Percentiles rank a stretch among this genome's conserved stretches.
Conservation (phyloP, 306 rosid genomes). For the Sechiopsis laciniata region DNA sequence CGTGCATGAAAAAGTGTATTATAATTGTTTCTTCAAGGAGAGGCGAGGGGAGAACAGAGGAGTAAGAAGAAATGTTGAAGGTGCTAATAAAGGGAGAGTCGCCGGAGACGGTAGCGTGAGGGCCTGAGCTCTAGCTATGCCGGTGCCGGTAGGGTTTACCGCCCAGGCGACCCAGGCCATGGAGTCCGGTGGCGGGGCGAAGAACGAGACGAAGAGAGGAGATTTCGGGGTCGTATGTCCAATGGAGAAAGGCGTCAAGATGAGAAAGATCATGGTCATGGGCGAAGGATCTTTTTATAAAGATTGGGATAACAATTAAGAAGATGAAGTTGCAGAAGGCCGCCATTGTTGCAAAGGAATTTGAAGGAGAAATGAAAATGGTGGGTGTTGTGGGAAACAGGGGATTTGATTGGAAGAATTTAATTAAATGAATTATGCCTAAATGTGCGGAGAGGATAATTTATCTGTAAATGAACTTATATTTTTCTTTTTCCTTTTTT, state of each 20-base stretch:
- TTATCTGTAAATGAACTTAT: too few relatives aligned
- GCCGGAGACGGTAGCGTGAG: slow-evolving; percentile 29
- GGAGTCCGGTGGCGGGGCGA: slow-evolving; percentile 30
- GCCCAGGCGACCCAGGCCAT: slow-evolving; percentile 67
- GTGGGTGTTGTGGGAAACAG: neutral
- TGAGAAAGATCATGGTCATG: slow-evolving; percentile 48
- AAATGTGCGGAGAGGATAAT: too few relatives aligned
- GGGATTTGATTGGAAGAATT: neutral
- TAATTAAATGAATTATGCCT: too few relatives aligned
- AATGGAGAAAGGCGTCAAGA: slow-evolving; percentile 49
- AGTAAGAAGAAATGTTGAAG: slow-evolving; percentile 37
- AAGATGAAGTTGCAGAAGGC: neutral
- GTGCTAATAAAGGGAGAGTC: slow-evolving; percentile 15
- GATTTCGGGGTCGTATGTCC: slow-evolving; percentile 43
- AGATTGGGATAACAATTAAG: slow-evolving; percentile 40
- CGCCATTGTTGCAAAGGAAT: neutral
- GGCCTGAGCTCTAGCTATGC: slow-evolving; percentile 52
- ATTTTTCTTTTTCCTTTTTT: too few relatives aligned
- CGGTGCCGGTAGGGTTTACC: slow-evolving; percentile 42
- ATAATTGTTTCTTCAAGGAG: slow-evolving; percentile 1
- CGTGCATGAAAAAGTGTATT: too few relatives aligned
- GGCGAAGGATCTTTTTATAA: slow-evolving; percentile 29
- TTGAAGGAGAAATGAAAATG: too few relatives aligned
- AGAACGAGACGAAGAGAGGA: slow-evolving; percentile 53
- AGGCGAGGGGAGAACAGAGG: neutral